Base-by-base conservation (phyloP, 805 yeast genomes). In the Lipomyces lipofer region DNA sequence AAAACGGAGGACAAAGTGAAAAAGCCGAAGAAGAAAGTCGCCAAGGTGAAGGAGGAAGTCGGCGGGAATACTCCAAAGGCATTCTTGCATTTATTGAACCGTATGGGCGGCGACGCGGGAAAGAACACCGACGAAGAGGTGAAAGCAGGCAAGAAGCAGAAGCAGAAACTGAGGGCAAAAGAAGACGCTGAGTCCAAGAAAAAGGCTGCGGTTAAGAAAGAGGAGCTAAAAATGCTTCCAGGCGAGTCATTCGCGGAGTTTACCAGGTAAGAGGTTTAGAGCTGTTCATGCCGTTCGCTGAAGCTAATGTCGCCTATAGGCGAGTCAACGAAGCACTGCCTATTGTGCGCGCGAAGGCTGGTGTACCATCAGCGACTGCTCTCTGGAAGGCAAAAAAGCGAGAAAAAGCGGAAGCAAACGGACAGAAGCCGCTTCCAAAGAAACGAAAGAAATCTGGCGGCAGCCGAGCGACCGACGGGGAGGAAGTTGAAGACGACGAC, bases 251-350 rank as follows among this genome's bases (percentile, higher is more conserved):
- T 73, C 64, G 45, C 68, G 6, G 77, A 74, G 22, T 74, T 74
- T 29, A 48, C 59, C 30, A 40, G 56, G 58, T 55, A 47, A 3
- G 19, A 9, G 38, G 17, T 33, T 21, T 12, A 4, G 38, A 33
- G 19, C n/a, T 4, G 13, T n/a, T 36, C 12, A 25, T 10, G 13
- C 10, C 13, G 35, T 19, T 36, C 24, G 25, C 40, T 19, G 33
- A n/a, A 29, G 24, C 21, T 42, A 42, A 40, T 29, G 6, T 17
- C 4, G 15, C 13, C 50, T 58, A 61, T 15, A 62, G 75, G 17
- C 64, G 77, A 35, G 77, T 74, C 4, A 67, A 74, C 52, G 70
- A 66, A 32, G 76, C 76, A 1, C 55, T 74, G 33, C 77, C 77
- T 1, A 55, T 74, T 29, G 69, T 70, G 5, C 63, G 62, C 40